Percentiles rank a stretch among this genome's conserved stretches.
Evolutionary conservation across 2,329 filamentous ascomycete genomes (phyloP).

Genomic region (Celoporthe dispersa): DNA sequence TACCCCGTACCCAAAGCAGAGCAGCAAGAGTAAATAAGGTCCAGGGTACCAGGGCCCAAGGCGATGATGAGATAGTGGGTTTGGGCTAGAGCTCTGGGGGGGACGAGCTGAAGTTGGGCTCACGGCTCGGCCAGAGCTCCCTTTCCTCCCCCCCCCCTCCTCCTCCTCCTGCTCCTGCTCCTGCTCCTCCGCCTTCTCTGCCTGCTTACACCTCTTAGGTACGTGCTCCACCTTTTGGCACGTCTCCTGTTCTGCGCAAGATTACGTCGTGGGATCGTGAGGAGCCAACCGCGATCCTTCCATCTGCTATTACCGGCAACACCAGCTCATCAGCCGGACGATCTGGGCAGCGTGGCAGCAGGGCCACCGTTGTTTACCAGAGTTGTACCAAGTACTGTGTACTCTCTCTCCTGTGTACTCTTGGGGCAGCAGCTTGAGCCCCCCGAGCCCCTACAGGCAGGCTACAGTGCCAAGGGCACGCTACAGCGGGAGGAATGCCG

Average conservation of each 20-base stretch:
- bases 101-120: not conserved
- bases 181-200: not conserved
- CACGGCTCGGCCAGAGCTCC: slow-evolving; percentile 7
- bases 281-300: slow-evolving; percentile 26
- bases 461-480: not conserved
- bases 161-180: not conserved
- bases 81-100: not conserved
- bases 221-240: not conserved
- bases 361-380: not conserved
- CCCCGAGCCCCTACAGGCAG: not conserved
- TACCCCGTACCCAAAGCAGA: not conserved
- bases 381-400: not conserved
- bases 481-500: slow-evolving; percentile 14
- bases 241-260: not conserved
- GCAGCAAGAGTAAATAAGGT: not conserved
- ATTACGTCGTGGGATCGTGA: slow-evolving; percentile 8
- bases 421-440: not conserved
- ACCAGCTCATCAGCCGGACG: not conserved
- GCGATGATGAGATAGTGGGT: not conserved
- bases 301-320: slow-evolving; percentile 21
- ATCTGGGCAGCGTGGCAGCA: not conserved
- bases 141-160: not conserved
- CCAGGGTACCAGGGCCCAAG: not conserved
- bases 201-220: not conserved
- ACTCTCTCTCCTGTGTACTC: not conserved